Conservation (phyloP, 352 stramenopile species). For the Phytophthora hybrid region DNA sequence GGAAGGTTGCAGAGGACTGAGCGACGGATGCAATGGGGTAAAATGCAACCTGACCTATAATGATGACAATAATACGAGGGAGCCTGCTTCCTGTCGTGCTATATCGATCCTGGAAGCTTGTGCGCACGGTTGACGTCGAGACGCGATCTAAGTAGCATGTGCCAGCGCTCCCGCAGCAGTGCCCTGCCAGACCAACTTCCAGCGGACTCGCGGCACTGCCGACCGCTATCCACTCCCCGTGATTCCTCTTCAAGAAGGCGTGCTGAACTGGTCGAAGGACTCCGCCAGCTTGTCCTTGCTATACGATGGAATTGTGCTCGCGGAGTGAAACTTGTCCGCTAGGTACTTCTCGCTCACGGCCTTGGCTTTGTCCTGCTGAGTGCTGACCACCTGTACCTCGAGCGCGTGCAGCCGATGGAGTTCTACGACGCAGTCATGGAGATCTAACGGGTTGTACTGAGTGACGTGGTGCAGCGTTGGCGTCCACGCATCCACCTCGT, state of each 20-base stretch:
- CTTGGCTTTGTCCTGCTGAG: constrained; percentile 80
- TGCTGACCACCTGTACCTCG: constrained; percentile 69
- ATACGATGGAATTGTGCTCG: constrained; percentile 57
- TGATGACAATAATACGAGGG: constrained; percentile 45
- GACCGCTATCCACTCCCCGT: constrained; percentile 8
- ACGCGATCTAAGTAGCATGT: constrained; percentile 12
- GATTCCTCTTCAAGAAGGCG: constrained; percentile 29
- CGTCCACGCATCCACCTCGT: constrained; percentile 70
- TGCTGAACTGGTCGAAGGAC: constrained; percentile 52
- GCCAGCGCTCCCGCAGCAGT: constrained; percentile 13
- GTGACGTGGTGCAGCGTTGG: constrained; percentile 86
- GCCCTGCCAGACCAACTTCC: constrained; percentile 8
- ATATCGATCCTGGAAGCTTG: constrained; percentile 26
- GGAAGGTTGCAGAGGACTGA: neutral
- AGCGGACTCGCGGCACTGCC: constrained; percentile 9
- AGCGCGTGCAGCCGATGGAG: constrained; percentile 67
- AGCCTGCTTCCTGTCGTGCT: constrained; percentile 30
- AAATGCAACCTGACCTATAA: constrained; percentile 46
- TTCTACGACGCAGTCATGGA: constrained; percentile 73
- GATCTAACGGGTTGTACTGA: constrained; percentile 75
- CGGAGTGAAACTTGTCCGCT: constrained; percentile 67
- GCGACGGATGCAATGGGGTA: constrained; percentile 1
- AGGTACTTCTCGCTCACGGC: constrained; percentile 88
- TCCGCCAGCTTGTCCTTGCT: constrained; percentile 54
- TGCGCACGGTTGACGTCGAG: constrained; percentile 9